Base-by-base conservation (phyloP, 352 stramenopile genomes). In the Globisporangium okanoganense region DNA sequence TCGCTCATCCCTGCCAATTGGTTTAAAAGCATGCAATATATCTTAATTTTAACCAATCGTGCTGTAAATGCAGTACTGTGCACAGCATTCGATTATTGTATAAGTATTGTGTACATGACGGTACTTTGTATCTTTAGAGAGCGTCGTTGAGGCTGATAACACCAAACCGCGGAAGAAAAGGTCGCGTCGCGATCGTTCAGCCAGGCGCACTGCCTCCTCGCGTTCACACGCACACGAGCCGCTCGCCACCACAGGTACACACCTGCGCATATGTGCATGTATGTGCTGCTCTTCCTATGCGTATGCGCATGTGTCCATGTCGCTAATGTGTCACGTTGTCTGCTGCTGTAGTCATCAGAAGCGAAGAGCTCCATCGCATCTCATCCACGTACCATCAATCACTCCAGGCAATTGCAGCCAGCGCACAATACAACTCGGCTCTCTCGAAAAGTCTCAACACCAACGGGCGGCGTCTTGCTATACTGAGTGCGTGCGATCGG, bases 151-250 rank as follows among this genome's bases (percentile, higher is more conserved):
- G 31, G 44, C 29, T 60, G 38, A 38, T 60, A 33, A 27, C 54
- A 44, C 14, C 47, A 41, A 56, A 45, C 33, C 24, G 29, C 48
- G 31, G 44, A 63, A 55, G 27, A 47, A 63, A 62, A 64, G 57
- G 38, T 64, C 54, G 54, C 54, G 38, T 64, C 54, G 54, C 54
- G 44, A 41, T 38, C 48, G 48, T 54, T 54, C 48, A 54, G 48
- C 49, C 18, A 14, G 20, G 12, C 22, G n/a, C 25, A 7, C 25
- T 54, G 25, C 49, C 35, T 48, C 18, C 40, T 45, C 40, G 6
- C n/a, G 14, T 16, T 1, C 48, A 54, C 48, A 54, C 48, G 27
- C 48, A 25, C 13, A 51, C 16, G 25, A 51, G 54, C 54, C 20
- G 54, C 54, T 31, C 22, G 20, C 18, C 8, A 10, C 49, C 4